phyloP scores from a whole-genome alignment of 345 rosid species.

The Acer saccharum region DNA sequence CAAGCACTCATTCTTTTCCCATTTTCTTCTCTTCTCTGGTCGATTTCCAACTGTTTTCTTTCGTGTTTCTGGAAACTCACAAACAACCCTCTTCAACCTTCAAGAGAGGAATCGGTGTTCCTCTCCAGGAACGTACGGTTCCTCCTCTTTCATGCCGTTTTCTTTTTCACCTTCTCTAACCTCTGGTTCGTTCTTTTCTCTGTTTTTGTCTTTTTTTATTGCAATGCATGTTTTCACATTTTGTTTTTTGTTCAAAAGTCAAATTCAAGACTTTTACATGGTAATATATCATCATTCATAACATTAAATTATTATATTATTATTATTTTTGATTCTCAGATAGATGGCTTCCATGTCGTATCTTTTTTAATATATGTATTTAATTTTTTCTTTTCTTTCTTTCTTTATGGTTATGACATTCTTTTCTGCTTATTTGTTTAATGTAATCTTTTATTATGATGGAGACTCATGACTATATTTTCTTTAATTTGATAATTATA shows the following conservation, averaged over 20 bases:
- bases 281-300: no score
- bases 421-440: neutral
- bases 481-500: neutral
- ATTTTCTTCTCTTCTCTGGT: neutral
- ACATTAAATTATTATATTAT: no score
- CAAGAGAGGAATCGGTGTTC: conserved; percentile 14
- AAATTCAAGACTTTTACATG: no score
- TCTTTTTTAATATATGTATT: neutral
- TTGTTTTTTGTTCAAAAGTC: neutral
- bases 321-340: neutral
- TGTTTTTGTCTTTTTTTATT: neutral
- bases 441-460: neutral
- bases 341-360: neutral
- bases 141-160: conserved; percentile 8
- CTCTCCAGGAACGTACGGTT: conserved; percentile 17
- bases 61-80: neutral
- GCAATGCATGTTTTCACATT: neutral
- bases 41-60: neutral
- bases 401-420: neutral
- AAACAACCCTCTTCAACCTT: neutral
- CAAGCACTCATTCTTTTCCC: neutral
- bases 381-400: conserved; percentile 8
- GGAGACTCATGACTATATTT: conserved; percentile 1
- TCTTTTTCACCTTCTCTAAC: neutral
- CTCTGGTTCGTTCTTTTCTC: neutral